Evolutionary conservation across 2,329 filamentous ascomycete species (phyloP), one percentile per base, ranked within the genome.

Genomic region (Colletotrichum tofieldiae): DNA sequence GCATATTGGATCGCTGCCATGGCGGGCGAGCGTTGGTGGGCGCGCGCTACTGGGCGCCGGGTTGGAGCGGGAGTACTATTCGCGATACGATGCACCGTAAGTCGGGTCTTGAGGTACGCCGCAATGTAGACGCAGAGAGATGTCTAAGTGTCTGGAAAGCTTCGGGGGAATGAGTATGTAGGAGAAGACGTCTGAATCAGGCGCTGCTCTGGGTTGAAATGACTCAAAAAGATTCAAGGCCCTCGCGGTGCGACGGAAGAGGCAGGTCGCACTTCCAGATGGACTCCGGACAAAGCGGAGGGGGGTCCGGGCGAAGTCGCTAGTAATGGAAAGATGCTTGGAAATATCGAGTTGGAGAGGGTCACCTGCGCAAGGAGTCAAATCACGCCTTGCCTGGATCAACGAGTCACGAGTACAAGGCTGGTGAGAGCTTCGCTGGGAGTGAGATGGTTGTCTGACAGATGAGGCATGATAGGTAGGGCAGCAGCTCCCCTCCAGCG

Each of bases 1-100:
- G 94, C 94, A 83, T 95, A 99, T 85, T 89, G 88, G 63, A 90
- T 81, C 39, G 83, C 77, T 64, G 89, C 78, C 84, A 91, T 92
- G 82, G 79, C 87, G 62, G 58, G 29, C 29, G 20, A 43, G 74
- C 70, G 60, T 32, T 41, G 58, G 55, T 39, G 58, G 39, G 47
- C 23, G 43, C 47, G 59, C n/a, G 23, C 16, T 55, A 51, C 45
- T 23, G n/a, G 23, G 18, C 61, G 61, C 23, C 37, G 18, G 12
- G 20, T n/a, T 20, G 61, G 61, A 14, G 37, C n/a, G 32, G 16
- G 29, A 55, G n/a, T 7, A 41, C 41, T 47, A 12, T 20, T 59
- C 29, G 37, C 23, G 26, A 60, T 39, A 16, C 20, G 39, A 23
- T 64, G 61, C 61, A 49, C 61, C 49, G 26, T 23, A 32, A 18